Evolutionary conservation across 177 flowering plant genomes (phyloP).

Genomic region (Vitis hybrid): DNA sequence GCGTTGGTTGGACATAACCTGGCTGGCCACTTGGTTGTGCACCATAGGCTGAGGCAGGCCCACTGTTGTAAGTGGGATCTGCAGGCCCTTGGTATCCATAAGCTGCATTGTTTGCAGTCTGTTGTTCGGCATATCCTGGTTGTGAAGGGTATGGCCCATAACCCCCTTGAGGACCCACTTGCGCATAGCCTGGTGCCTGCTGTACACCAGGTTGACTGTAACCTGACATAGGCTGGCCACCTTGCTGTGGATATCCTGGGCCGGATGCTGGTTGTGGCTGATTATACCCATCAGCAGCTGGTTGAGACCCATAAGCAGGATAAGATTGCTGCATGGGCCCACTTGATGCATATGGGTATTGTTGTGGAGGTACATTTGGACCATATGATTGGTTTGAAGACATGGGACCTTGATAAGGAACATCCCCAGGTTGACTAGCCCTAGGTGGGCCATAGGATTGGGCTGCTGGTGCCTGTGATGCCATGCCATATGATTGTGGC

Average conservation of each 20-base stretch:
- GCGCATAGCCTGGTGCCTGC: slow-evolving; percentile 50
- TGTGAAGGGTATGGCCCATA: slow-evolving; percentile 64
- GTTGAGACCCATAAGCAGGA: slow-evolving; percentile 58
- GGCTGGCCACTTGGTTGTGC: slow-evolving; percentile 45
- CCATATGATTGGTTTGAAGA: slow-evolving; percentile 52
- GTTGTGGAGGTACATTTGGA: slow-evolving; percentile 50
- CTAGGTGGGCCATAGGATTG: slow-evolving; percentile 72
- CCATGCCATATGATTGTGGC: slow-evolving; percentile 58
- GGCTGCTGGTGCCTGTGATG: slow-evolving; percentile 54
- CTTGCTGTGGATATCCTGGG: slow-evolving; percentile 48
- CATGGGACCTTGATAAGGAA: slow-evolving; percentile 50
- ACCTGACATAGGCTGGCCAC: slow-evolving; percentile 40
- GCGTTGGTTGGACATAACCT: slow-evolving; percentile 60
- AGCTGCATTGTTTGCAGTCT: slow-evolving; percentile 37
- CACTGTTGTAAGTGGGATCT: slow-evolving; percentile 41
- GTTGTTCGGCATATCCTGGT: slow-evolving; percentile 64
- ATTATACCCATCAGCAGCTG: slow-evolving; percentile 54
- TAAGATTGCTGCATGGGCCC: slow-evolving; percentile 55
- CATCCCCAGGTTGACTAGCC: slow-evolving; percentile 58
- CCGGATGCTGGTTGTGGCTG: slow-evolving; percentile 43
- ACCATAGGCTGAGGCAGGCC: slow-evolving; percentile 42
- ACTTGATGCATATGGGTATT: slow-evolving; percentile 53
- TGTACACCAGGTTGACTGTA: slow-evolving; percentile 55
- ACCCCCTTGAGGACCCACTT: slow-evolving; percentile 38
- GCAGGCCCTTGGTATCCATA: slow-evolving; percentile 67